Percentiles rank a stretch among this genome's conserved stretches.
These are phyloP conservation scores for Thalassiosira hispida DNA, from an alignment of 352 stramenopile genomes.

Conservation along the genomic window DNA sequence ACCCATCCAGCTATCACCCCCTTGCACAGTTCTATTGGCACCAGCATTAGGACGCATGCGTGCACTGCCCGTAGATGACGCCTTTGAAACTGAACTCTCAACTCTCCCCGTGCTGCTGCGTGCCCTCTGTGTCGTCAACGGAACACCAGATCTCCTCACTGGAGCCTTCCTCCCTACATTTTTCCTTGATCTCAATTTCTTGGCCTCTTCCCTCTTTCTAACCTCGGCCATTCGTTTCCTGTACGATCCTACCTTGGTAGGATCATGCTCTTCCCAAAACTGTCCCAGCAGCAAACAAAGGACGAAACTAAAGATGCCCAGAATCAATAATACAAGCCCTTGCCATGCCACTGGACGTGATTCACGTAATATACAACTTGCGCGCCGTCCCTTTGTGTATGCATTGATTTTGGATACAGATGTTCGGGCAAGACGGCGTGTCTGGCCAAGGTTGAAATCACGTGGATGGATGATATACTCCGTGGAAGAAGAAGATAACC, in stretches of 20 bases:
- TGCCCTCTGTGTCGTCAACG: too few species aligned
- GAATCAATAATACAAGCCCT: conserved; percentile 44
- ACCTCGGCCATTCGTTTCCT: conserved; percentile 47
- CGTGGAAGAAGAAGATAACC: background rate
- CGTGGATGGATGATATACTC: conserved; percentile 54
- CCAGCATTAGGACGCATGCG: background rate
- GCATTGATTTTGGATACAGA: conserved; percentile 57
- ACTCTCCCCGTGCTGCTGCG: background rate
- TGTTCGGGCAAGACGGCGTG: conserved; percentile 37
- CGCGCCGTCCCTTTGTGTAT: conserved; percentile 40
- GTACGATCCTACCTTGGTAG: conserved; percentile 45
- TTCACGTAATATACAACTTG: conserved; percentile 39
- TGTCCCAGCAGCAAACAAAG: conserved; percentile 46
- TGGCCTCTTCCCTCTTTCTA: conserved; percentile 34
- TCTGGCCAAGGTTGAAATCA: conserved; percentile 54
- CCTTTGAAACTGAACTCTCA: background rate
- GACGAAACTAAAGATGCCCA: conserved; percentile 56
- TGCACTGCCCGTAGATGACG: background rate
- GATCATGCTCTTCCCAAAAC: conserved; percentile 54
- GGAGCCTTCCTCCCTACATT: conserved; percentile 12
- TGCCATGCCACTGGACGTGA: conserved; percentile 48
- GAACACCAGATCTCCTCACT: conserved; percentile 2
- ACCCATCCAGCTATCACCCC: background rate
- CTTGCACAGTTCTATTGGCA: background rate
- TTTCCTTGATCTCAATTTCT: conserved; percentile 22